Evolutionary conservation across 805 yeast genomes (phyloP), one percentile per base, ranked within the genome.

Genomic region (Wickerhamiella siamensis): DNA sequence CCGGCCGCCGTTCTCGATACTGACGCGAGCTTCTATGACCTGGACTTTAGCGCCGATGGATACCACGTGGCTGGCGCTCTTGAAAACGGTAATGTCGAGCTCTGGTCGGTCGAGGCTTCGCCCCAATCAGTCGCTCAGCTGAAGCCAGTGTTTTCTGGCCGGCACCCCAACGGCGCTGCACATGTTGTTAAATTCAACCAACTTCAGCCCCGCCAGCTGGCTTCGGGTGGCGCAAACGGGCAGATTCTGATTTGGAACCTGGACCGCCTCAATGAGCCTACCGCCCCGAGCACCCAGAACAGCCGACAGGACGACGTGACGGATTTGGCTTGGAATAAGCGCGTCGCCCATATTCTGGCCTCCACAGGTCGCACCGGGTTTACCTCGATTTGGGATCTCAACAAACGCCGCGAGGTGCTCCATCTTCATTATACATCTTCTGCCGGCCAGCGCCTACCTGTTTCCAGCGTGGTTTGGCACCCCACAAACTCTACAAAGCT

Each of bases 341-440:
- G 73, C 29, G 79, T 82, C 43, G 65, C 79, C 32, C 94, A 88
- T 55, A 87, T 91, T 50, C 75, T 91, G 60, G 97, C 97, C 16
- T 70, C 83, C 40, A 93, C 94, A 10, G 84, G 94, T 38, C 73
- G 76, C 52, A 72, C 83, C 14, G 93, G 94, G 14, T 81, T 75
- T 58, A 78, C 95, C 3, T 79, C 95, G 1, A 78, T 91, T 50
- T 91, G 96, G 96, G 97, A 91, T 62, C 67, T 87, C 50, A 82
- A 81, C 55, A 76, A 86, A 33, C 79, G 78, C 57, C 74, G 83
- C 55, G 96, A 88, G 62, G 94, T 88, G 19, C 65, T 91, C 47
- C 95, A 84, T 59, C 69, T 91, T 57, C 72, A 76, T 43, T 83
- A 83, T 60, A 66, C 77, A 18, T 64, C 73, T 10, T 52, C 58